Percentiles rank a stretch among this genome's conserved stretches.
Evolutionary conservation across 345 rosid genomes (phyloP).

Genomic region (Psidium guajava): DNA sequence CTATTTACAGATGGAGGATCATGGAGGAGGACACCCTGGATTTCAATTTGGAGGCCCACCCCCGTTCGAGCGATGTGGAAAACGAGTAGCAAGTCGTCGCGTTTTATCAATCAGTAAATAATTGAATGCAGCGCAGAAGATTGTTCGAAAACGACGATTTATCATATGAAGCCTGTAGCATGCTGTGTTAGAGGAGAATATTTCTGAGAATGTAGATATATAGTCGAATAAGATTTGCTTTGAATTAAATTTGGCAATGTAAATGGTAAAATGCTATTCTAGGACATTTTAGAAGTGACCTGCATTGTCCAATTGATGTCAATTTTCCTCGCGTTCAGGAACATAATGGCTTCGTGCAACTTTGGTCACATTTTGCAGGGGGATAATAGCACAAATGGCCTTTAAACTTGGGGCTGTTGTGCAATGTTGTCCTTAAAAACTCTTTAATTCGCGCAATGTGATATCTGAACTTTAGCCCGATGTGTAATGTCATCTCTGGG

Average conservation of each 20-base stretch:
- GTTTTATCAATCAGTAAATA: neutral
- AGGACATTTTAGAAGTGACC: neutral
- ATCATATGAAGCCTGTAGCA: neutral
- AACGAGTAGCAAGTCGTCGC: neutral
- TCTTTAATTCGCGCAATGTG: no score
- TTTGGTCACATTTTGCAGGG: neutral
- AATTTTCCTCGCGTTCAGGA: neutral
- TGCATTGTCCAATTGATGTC: neutral
- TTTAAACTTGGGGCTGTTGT: no score
- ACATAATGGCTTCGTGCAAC: neutral
- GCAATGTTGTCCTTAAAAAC: no score
- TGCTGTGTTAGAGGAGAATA: neutral
- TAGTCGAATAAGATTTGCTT: neutral
- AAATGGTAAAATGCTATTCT: neutral
- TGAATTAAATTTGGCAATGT: neutral
- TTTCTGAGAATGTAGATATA: neutral
- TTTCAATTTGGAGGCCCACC: constrained; percentile 13
- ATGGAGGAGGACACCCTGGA: constrained; percentile 14
- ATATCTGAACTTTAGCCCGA: no score
- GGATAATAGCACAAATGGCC: no score
- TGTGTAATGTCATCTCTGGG: no score
- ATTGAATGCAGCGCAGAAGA: neutral
- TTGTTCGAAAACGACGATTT: neutral
- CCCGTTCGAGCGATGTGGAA: constrained; percentile 13
- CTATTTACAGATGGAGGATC: constrained; percentile 26